Percentiles rank a stretch among this genome's conserved stretches.
Evolutionary conservation across 306 rosid genomes (phyloP).

Genomic region (Prunus davidiana): DNA sequence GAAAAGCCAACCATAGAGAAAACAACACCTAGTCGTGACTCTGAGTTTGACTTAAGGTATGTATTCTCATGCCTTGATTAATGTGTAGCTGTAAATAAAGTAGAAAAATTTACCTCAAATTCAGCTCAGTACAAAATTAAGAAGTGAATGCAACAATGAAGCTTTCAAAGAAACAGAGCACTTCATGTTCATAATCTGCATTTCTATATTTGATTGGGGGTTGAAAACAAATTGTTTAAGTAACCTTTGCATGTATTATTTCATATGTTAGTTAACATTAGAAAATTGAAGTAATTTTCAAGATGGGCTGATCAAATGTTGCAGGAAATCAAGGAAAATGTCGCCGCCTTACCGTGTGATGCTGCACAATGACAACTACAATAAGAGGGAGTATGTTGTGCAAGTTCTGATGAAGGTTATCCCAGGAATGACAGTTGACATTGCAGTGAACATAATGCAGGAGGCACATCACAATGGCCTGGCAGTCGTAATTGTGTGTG

Average conservation of each 20-base stretch:
- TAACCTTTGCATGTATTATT: background rate
- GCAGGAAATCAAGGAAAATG: conserved; percentile 70
- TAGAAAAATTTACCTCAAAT: background rate
- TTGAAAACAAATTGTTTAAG: background rate
- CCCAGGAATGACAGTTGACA: conserved; percentile 89
- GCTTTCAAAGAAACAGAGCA: background rate
- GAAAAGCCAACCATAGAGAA: conserved; percentile 81
- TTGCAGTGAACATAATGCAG: conserved; percentile 89
- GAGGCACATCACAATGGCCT: conserved; percentile 88
- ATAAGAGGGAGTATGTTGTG: conserved; percentile 90
- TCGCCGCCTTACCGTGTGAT: conserved; percentile 83
- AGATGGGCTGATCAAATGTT: background rate
- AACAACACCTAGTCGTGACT: conserved; percentile 76
- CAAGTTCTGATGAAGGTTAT: conserved; percentile 96
- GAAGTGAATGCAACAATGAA: background rate
- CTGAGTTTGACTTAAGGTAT: conserved; percentile 72
- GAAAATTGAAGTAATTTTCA: background rate
- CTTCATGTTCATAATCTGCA: too few relatives aligned
- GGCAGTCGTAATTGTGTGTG: conserved; percentile 80
- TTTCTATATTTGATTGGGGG: background rate
- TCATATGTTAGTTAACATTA: background rate
- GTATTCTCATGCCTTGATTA: background rate
- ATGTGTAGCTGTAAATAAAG: background rate
- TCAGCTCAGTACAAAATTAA: background rate
- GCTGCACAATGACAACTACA: conserved; percentile 80